phyloP scores from a whole-genome alignment of 2,329 filamentous ascomycete genomes.

The Trichoderma breve region DNA sequence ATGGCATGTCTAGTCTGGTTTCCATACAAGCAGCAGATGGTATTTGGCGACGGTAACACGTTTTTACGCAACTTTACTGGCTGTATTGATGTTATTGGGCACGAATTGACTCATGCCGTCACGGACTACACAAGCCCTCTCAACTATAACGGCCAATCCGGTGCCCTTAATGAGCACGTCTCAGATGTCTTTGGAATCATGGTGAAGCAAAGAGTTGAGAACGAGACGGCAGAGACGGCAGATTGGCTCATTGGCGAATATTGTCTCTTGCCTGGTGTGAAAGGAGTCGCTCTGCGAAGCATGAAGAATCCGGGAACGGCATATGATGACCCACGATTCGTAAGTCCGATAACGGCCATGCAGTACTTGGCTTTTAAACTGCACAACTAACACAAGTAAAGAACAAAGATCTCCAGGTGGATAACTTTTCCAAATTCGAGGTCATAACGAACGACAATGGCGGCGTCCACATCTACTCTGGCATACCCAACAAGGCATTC shows the following conservation, averaged over 20 bases:
- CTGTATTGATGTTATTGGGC: slow-evolving; percentile 55
- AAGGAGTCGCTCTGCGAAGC: slow-evolving; percentile 50
- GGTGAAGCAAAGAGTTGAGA: slow-evolving; percentile 52
- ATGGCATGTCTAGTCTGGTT: slow-evolving; percentile 44
- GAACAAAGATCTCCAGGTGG: slow-evolving; percentile 54
- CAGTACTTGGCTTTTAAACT: no score
- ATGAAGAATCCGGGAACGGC: slow-evolving; percentile 55
- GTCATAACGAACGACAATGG: slow-evolving; percentile 46
- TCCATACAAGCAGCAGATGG: slow-evolving; percentile 48
- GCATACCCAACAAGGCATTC: slow-evolving; percentile 58
- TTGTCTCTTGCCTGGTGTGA: slow-evolving; percentile 49
- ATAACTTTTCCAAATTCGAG: slow-evolving; percentile 44
- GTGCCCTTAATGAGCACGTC: slow-evolving; percentile 57
- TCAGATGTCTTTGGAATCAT: slow-evolving; percentile 58
- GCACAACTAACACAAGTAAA: slow-evolving; percentile 21
- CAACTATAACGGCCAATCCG: slow-evolving; percentile 49
- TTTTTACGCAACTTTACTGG: slow-evolving; percentile 52
- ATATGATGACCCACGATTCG: slow-evolving; percentile 51
- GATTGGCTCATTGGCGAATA: slow-evolving; percentile 57
- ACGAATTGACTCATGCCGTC: slow-evolving; percentile 57
- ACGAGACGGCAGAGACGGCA: slow-evolving; percentile 44
- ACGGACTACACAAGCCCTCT: slow-evolving; percentile 51
- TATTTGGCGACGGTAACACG: slow-evolving; percentile 54
- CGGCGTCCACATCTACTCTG: slow-evolving; percentile 55
- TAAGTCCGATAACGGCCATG: slow-evolving; percentile 28